phyloP scores from a whole-genome alignment of 108 stramenopile species.

The Skeletonema potamos region DNA sequence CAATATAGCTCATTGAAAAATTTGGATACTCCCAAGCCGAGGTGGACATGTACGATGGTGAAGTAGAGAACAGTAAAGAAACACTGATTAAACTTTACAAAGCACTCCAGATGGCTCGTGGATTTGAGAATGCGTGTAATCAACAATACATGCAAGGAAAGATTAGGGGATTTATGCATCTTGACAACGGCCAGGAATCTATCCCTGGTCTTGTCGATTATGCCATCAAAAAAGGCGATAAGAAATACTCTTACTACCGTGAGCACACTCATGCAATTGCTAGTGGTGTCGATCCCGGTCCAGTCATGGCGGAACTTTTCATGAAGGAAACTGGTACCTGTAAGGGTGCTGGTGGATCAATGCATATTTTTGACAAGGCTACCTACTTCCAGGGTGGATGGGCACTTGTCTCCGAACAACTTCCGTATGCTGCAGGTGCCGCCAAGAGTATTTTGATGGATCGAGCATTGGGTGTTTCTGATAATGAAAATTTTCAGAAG shows the following conservation, averaged over 20 bases:
- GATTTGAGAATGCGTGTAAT: conserved; percentile 98
- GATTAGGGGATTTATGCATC: conserved; percentile 98
- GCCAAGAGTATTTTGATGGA: conserved; percentile 94
- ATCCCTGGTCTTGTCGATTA: conserved; percentile 95
- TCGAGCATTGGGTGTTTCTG: conserved; percentile 85
- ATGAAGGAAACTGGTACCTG: conserved; percentile 98
- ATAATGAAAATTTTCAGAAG: conserved; percentile 77
- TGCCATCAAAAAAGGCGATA: conserved; percentile 89
- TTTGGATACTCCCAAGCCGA: conserved; percentile 82
- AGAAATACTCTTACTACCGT: conserved; percentile 97
- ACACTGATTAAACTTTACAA: conserved; percentile 80
- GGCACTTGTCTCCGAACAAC: conserved; percentile 96
- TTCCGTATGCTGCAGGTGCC: conserved; percentile 96
- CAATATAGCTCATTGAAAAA: conserved; percentile 50
- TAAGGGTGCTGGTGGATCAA: conserved; percentile 96
- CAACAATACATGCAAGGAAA: conserved; percentile 98
- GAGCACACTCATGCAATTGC: conserved; percentile 99
- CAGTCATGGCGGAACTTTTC: conserved; percentile 96
- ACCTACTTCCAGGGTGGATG: conserved; percentile 97
- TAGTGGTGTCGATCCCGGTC: conserved; percentile 86
- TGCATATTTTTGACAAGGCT: conserved; percentile 97
- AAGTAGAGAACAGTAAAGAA: conserved; percentile 77
- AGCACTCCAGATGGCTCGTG: conserved; percentile 88
- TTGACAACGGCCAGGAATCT: conserved; percentile 97
- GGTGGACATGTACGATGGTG: conserved; percentile 61